A percentile compares a stretch with the other conserved stretches of the same genome.
These are phyloP conservation scores for Cytospora piceae DNA, from an alignment of 2,329 filamentous ascomycete genomes.

Conservation along the genomic window DNA sequence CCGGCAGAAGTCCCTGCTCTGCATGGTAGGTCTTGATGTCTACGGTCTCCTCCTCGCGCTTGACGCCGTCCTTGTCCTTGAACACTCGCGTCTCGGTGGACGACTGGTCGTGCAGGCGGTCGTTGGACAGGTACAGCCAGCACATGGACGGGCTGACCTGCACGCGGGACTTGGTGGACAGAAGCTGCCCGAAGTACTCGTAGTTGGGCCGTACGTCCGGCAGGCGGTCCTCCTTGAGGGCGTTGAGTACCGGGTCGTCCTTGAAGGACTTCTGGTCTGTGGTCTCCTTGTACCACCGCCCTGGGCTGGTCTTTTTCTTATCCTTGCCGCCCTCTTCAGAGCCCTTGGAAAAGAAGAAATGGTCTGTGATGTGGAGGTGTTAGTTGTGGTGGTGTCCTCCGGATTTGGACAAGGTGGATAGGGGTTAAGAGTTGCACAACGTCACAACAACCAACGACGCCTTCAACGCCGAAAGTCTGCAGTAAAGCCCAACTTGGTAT, in stretches of 20 bases:
- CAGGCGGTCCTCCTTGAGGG: slow-evolving; percentile 60
- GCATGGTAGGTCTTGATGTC: slow-evolving; percentile 29
- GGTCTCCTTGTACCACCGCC: slow-evolving; percentile 34
- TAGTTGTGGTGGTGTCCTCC: slow-evolving; percentile 24
- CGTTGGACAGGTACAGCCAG: slow-evolving; percentile 62
- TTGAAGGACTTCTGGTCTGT: slow-evolving; percentile 62
- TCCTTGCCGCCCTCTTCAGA: slow-evolving; percentile 56
- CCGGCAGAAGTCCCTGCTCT: slow-evolving; percentile 39
- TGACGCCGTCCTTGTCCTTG: slow-evolving; percentile 22
- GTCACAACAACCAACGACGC: background rate
- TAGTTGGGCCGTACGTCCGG: slow-evolving; percentile 65
- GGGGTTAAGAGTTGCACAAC: background rate
- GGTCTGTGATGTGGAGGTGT: slow-evolving; percentile 46
- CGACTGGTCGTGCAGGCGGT: slow-evolving; percentile 47
- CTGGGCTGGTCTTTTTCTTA: slow-evolving; percentile 36
- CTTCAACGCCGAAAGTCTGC: background rate
- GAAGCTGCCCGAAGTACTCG: slow-evolving; percentile 62
- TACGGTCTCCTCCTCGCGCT: slow-evolving; percentile 20
- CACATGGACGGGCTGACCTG: slow-evolving; percentile 60
- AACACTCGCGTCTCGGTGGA: slow-evolving; percentile 21
- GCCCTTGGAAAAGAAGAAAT: slow-evolving; percentile 62
- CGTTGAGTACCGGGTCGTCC: slow-evolving; percentile 65
- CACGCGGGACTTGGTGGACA: slow-evolving; percentile 57
- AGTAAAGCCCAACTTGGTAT: background rate
- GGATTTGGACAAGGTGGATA: background rate